A percentile compares a stretch with the other conserved stretches of the same genome.
phyloP scores from a whole-genome alignment of 352 stramenopile genomes.

The Elongisporangium prolatum region DNA sequence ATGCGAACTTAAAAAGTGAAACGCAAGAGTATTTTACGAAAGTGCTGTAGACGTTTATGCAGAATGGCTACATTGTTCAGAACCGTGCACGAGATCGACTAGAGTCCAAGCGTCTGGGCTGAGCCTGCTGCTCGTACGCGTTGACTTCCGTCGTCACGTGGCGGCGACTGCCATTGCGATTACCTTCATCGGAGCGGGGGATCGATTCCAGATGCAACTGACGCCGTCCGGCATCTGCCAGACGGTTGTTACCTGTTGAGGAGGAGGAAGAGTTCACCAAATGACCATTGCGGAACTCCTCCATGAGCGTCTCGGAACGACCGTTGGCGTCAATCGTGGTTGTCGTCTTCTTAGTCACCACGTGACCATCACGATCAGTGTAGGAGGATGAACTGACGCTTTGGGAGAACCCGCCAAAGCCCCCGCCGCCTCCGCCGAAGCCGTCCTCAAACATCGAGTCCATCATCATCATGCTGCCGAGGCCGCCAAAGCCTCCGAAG shows the following conservation, averaged over 20 bases:
- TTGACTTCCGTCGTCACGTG: too few species aligned
- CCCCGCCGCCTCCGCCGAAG: conserved; percentile 16
- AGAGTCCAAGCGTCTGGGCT: too few species aligned
- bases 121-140: too few species aligned
- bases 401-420: conserved; percentile 28
- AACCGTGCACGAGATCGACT: too few species aligned
- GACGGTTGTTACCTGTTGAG: conserved; percentile 24
- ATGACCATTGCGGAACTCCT: conserved; percentile 69
- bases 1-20: too few species aligned
- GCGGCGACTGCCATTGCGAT: too few species aligned
- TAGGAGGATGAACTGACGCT: conserved; percentile 66
- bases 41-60: too few species aligned
- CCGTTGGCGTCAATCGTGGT: conserved; percentile 51
- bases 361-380: conserved; percentile 59
- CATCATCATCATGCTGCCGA: conserved; percentile 35
- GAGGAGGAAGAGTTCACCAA: conserved; percentile 49
- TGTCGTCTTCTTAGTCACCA: conserved; percentile 76
- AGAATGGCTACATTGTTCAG: too few species aligned
- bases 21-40: too few species aligned
- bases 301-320: conserved; percentile 47
- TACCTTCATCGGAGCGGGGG: too few species aligned
- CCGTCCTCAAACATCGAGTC: conserved; percentile 42
- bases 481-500: conserved; percentile 39
- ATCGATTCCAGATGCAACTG: conserved; percentile 21
- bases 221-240: conserved; percentile 55